Evolutionary conservation across 2,329 filamentous ascomycete genomes (phyloP), one percentile per base, ranked within the genome.

Genomic region (Gremmenia infestans): DNA sequence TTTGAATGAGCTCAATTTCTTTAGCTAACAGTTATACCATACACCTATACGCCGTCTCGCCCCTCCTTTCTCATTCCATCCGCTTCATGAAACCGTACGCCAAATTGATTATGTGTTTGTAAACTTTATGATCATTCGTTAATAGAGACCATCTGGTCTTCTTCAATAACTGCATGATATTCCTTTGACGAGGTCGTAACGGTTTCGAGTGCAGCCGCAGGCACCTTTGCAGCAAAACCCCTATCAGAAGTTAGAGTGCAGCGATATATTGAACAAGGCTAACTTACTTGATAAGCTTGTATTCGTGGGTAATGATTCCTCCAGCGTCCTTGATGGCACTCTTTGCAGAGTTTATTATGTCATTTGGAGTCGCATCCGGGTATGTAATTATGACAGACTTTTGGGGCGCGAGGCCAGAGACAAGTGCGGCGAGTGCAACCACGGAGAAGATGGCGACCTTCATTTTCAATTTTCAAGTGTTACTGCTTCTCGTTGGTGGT

Each of bases 311-410:
- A 65, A 96, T 90, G 50, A 81, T 73, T 40, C 89, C 90, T 50
- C 89, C 89, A 40, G 85, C 85, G 47, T 85, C 77, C 52, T 78
- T 73, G 65, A 96, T 85, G 2, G 82, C 81, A 43, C 86, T 73
- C 76, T 87, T 94, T 46, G 89, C 91, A 54, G 88, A 72, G 22
- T 84, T 75, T 35, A 96, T 71, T 37, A 95, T 75, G 37, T 77
- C 78, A 60, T 87, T 76, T 19, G 90, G 86, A 2, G 74, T 65
- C 85, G 82, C 78, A 51, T 85, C 76, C 23, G 87, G 83, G 69
- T 91, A 96, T 67, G 81, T 89, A 67, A 97, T 79, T 65, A 97
- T 85, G 61, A 95, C 83, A 37, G 83, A 82, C 72, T 90, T 89
- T 68, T 85, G 81, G 1, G 75, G 72, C 50, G 73, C 66, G 22